Percentiles rank a stretch among this genome's conserved stretches.
Evolutionary conservation across 2,329 filamentous ascomycete species (phyloP).

Genomic region (Exserohilum turcica): DNA sequence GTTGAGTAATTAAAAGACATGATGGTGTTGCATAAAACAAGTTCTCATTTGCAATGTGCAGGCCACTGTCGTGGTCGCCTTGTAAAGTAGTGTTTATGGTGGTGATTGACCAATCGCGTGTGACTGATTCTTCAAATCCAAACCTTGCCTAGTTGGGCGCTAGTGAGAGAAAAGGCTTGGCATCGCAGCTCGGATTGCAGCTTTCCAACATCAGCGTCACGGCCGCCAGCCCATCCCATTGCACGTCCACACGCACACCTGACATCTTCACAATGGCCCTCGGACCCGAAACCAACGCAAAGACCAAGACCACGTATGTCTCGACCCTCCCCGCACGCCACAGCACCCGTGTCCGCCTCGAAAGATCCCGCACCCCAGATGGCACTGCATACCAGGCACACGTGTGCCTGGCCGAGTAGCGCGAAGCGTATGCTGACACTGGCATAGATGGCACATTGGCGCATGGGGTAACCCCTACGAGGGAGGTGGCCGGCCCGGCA

Average conservation of each 20-base stretch:
- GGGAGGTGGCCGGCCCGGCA: conserved; percentile 55
- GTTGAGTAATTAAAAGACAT: no score
- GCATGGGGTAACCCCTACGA: conserved; percentile 48
- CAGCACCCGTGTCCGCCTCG: neutral
- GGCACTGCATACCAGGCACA: conserved; percentile 7
- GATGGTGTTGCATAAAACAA: no score
- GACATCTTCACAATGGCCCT: conserved; percentile 38
- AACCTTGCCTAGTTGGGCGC: conserved; percentile 1
- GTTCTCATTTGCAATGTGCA: no score
- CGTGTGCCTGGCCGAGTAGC: conserved; percentile 9
- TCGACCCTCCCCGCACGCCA: conserved; percentile 3
- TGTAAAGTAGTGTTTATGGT: neutral
- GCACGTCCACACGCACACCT: conserved; percentile 17
- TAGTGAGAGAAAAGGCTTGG: conserved; percentile 7
- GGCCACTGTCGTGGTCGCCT: no score
- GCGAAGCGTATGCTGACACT: conserved; percentile 19
- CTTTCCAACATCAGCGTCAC: conserved; percentile 24
- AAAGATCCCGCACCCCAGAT: conserved; percentile 13
- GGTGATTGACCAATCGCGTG: neutral
- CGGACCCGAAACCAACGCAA: conserved; percentile 34
- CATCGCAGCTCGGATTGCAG: conserved; percentile 20
- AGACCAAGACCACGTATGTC: conserved; percentile 39
- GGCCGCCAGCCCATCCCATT: conserved; percentile 24
- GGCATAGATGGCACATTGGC: conserved; percentile 45
- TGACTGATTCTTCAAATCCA: neutral